Evolutionary conservation across 2,329 filamentous ascomycete species (phyloP).

Genomic region (Cladosporium sp.): DNA sequence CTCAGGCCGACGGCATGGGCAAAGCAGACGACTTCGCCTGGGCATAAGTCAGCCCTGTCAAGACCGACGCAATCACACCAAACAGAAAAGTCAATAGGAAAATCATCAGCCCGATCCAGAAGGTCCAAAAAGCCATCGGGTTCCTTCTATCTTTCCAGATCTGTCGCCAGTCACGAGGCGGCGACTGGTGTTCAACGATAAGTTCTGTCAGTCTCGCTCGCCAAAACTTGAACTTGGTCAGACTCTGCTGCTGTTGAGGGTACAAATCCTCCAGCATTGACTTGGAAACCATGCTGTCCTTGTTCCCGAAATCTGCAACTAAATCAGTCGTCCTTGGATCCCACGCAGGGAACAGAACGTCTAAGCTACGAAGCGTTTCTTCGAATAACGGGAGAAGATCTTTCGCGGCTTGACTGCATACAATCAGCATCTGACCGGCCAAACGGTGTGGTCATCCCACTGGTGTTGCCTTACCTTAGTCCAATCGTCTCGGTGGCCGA

Average conservation of each 20-base stretch:
- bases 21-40: background rate
- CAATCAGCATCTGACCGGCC: background rate
- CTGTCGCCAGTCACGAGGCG: background rate
- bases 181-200: background rate
- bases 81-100: background rate
- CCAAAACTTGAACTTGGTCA: conserved; percentile 5
- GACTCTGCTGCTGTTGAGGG: background rate
- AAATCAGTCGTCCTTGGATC: background rate
- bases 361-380: background rate
- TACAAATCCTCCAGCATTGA: background rate
- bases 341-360: conserved; percentile 7
- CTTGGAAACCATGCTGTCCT: background rate
- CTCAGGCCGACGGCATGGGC: background rate
- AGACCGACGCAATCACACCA: background rate
- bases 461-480: background rate
- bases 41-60: background rate
- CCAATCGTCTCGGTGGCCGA: background rate
- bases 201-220: background rate
- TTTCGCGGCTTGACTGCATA: background rate
- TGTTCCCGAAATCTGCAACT: background rate
- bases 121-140: conserved; percentile 7
- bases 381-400: background rate
- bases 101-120: background rate
- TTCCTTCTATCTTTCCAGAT: conserved; percentile 11
- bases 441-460: no score